Base-by-base conservation (phyloP, 2,329 filamentous ascomycete genomes). In the Aureobasidium sp. region DNA sequence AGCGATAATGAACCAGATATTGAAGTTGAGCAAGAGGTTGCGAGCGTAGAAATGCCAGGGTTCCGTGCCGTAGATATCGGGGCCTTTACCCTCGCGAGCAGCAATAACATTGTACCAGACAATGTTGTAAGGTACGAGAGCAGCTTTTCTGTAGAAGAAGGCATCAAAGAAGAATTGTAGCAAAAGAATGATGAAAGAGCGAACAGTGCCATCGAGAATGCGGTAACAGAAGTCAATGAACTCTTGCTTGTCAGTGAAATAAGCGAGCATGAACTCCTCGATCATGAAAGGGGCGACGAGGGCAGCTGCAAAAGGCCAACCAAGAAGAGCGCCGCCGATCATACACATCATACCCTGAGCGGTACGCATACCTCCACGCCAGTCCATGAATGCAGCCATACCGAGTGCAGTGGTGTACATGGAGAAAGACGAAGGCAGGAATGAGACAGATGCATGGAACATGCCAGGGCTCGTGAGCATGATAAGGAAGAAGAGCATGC, bases 11-110 rank as follows among this genome's bases (percentile, higher is more conserved):
- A 97, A 92, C 91, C 92, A 97, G 51, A 96, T 76, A 72, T 97
- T 96, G 80, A 97, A 99, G 77, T 99, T 99, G 63, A 99, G 81
- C 17, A 88, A 78, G 47, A 99, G 78, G 69, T 99, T 99, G 68
- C 90, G 89, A 68, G 96, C 81, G 75, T 99, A 99, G 73, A 97
- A 99, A 59, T 92, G 88, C 94, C 93, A 97, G 1, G 93, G 90
- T 75, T 99, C 94, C 0, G 90, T 95, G 48, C 94, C 94, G 70
- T 97, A 99, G 39, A 99, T 89, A 61, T 96, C 84, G 0, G 94
- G 94, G 0, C 93, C 94, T 71, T 80, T 82, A 36, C 87, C 89
- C 2, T 58, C 27, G 9, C 55, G 37, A 0, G 84, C 83, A 7
- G 89, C 89, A 72, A 99, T 93, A 47, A 99, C 85, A 72, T 99